Conservation (phyloP, 129 eudicot species). For the Lonicera japonica region DNA sequence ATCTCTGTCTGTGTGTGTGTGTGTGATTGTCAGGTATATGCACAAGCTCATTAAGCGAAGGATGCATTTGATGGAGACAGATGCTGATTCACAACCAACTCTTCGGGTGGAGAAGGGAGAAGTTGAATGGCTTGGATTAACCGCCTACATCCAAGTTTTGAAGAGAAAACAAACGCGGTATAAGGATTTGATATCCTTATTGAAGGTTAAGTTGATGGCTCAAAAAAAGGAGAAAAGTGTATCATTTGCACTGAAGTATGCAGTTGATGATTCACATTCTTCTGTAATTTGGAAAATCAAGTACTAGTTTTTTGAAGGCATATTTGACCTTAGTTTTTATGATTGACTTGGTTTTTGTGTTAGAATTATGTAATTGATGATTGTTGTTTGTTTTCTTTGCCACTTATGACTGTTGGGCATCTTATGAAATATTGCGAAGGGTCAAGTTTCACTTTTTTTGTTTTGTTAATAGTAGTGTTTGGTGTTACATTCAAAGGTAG, state of each 20-base stretch:
- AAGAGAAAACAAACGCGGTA: slow-evolving; percentile 57
- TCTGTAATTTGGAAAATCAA: slow-evolving; percentile 66
- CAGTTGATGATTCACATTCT: slow-evolving; percentile 61
- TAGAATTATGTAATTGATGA: not conserved
- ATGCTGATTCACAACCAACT: slow-evolving; percentile 23
- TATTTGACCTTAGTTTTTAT: not conserved
- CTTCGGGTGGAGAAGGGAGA: slow-evolving; percentile 47
- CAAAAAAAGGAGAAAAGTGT: slow-evolving; percentile 6
- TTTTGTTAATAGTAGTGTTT: no score
- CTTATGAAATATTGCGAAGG: no score
- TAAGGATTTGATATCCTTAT: slow-evolving; percentile 31
- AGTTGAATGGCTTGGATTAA: slow-evolving; percentile 72
- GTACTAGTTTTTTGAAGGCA: slow-evolving; percentile 24
- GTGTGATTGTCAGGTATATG: slow-evolving; percentile 56
- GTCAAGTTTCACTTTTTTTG: no score
- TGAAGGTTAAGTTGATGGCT: slow-evolving; percentile 35
- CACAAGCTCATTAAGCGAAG: slow-evolving; percentile 52
- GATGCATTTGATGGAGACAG: slow-evolving; percentile 31
- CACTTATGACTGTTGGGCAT: no score
- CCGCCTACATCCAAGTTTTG: slow-evolving; percentile 52
- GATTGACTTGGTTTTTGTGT: not conserved
- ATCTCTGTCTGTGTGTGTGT: no score
- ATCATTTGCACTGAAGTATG: slow-evolving; percentile 51
- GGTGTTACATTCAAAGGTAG: no score
- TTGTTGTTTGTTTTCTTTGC: no score